Evolutionary conservation across 2,329 filamentous ascomycete species (phyloP), one percentile per base, ranked within the genome.

Genomic region (Bipolaris oryzae): DNA sequence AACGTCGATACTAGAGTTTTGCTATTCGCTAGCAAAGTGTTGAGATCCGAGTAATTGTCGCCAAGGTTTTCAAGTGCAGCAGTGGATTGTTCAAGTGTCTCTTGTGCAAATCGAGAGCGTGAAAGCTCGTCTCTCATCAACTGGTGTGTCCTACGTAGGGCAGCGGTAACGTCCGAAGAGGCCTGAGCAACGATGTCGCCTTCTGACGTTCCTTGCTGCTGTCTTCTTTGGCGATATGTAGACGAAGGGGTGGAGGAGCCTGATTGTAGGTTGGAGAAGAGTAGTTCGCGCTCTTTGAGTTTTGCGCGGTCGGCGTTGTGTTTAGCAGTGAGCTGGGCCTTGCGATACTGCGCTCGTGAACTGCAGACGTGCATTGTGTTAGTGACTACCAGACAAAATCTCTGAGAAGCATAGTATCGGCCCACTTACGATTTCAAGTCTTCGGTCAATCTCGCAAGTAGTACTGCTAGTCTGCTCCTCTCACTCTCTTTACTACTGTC

Each of bases 31-130:
- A 99, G 82, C 71, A 97, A 84, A 11, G 85, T 85, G 67, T 94
- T 91, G 5, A 98, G 85, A 47, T 87, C 87, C 18, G 83, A 87
- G 78, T 99, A 99, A 35, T 86, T 89, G 68, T 96, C 89, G 3
- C 89, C 87, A 1, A 99, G 84, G 61, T 91, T 86, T 50, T 85
- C 84, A n/a, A 99, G 84, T 10, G 93, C 92, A 9, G 87, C 88
- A 6, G 91, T 94, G 1, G 89, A 93, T 79, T 95, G 88, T 59
- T 89, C 87, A 55, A 99, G 83, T 1, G 92, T 96, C 75, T 96
- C 89, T 68, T 95, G 89, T 16, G 94, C 94, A 73, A 96, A 98
- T 68, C 91, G 88, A 64, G 91, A 96, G 57, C 92, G 88, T 44
- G 89, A 87, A 7, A 99, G 85, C 80, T 97, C 93, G 4, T 87